A percentile compares a stretch with the other conserved stretches of the same genome.
These are phyloP conservation scores for Trametes sp. DNA, from an alignment of 1,284 basidiomycete species.

Conservation along the genomic window DNA sequence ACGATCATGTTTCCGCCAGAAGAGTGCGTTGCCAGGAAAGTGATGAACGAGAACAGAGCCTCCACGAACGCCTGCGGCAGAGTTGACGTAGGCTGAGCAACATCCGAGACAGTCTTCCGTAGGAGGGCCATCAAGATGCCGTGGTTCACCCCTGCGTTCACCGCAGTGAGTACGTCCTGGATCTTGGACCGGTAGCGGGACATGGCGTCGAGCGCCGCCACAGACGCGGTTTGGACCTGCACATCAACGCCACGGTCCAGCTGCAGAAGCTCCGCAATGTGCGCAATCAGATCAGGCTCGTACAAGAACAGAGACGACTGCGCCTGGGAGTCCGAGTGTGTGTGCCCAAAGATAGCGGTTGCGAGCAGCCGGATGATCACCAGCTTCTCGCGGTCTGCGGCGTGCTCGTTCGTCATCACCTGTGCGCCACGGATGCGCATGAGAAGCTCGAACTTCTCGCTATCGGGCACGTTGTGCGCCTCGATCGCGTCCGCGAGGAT, in stretches of 20 bases:
- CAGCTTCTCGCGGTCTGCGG: conserved; percentile 79
- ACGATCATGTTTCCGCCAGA: conserved; percentile 93
- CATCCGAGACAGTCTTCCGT: conserved; percentile 79
- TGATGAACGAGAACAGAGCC: conserved; percentile 86
- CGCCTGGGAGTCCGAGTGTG: conserved; percentile 81
- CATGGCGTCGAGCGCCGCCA: conserved; percentile 91
- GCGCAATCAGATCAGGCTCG: conserved; percentile 89
- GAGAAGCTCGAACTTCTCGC: conserved; percentile 90
- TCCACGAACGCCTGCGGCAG: conserved; percentile 88
- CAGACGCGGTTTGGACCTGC: conserved; percentile 81
- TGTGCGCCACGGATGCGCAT: conserved; percentile 87
- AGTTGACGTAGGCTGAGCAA: conserved; percentile 67
- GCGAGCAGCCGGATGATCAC: conserved; percentile 86
- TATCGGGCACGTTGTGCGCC: conserved; percentile 77
- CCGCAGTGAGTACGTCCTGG: conserved; percentile 87
- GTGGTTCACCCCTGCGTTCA: conserved; percentile 97
- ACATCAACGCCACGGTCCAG: conserved; percentile 75
- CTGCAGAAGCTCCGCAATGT: conserved; percentile 90
- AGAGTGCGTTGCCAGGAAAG: conserved; percentile 85
- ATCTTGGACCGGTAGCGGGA: conserved; percentile 85
- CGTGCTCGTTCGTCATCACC: conserved; percentile 65
- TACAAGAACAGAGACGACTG: conserved; percentile 89
- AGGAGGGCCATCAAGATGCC: conserved; percentile 92
- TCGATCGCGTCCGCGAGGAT: conserved; percentile 81
- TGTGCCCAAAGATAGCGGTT: conserved; percentile 90